phyloP scores from a whole-genome alignment of 2,329 filamentous ascomycete genomes.

The Exophiala phaeomuriformis region DNA sequence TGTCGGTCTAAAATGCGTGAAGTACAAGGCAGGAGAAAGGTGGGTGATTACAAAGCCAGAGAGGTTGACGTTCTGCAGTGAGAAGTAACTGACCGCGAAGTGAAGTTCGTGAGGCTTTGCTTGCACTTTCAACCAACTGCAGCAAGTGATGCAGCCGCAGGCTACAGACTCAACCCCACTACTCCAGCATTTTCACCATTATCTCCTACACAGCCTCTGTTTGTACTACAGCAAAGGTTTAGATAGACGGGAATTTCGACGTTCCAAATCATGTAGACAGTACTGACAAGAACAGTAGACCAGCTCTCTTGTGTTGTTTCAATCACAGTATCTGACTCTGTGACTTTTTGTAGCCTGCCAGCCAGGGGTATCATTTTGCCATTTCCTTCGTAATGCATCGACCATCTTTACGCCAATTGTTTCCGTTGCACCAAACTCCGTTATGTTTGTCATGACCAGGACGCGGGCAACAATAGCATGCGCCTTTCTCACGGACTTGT shows the following conservation, averaged over 20 bases:
- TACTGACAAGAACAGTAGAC: not conserved
- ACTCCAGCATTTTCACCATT: too few species aligned
- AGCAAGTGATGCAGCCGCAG: too few species aligned
- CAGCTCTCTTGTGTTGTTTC: not conserved
- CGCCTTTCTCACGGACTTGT: too few species aligned
- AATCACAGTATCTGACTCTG: not conserved
- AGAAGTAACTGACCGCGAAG: too few species aligned
- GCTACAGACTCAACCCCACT: too few species aligned
- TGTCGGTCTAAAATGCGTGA: conserved; percentile 3
- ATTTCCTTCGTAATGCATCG: not conserved
- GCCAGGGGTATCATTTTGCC: conserved; percentile 9
- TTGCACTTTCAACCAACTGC: too few species aligned
- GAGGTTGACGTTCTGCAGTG: too few species aligned
- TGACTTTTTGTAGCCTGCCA: not conserved
- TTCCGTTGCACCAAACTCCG: not conserved
- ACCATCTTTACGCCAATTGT: not conserved
- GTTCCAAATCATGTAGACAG: not conserved
- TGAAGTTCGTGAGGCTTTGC: too few species aligned
- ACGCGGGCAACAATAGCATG: too few species aligned
- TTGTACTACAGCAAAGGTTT: too few species aligned
- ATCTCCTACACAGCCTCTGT: too few species aligned
- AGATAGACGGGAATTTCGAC: too few species aligned
- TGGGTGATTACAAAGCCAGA: not conserved
- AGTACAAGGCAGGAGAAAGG: not conserved
- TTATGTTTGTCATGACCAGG: not conserved